phyloP scores from a whole-genome alignment of 305 asterid genomes.

The Plantago coronopus region DNA sequence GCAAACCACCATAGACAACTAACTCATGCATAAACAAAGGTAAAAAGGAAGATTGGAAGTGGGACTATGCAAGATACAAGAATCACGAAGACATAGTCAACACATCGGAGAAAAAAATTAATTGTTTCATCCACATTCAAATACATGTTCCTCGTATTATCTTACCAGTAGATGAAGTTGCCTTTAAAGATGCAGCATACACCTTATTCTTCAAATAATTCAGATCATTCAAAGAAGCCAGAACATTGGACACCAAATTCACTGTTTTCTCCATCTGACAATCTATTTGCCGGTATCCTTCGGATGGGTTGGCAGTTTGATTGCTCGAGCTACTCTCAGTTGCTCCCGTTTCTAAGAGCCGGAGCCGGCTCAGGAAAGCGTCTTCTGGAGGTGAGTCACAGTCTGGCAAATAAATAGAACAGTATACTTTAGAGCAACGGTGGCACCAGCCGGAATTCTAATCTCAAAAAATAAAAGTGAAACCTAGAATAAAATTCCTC shows the following conservation, averaged over 20 bases:
- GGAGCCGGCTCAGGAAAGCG: constrained; percentile 63
- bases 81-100: neutral
- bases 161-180: constrained; percentile 63
- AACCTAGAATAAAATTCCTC: neutral
- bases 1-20: constrained; percentile 9
- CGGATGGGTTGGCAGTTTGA: constrained; percentile 27
- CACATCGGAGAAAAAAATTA: neutral
- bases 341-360: constrained; percentile 75
- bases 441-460: neutral
- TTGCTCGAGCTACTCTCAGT: constrained; percentile 68
- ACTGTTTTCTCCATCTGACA: constrained; percentile 42
- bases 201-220: constrained; percentile 49
- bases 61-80: constrained; percentile 1
- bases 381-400: constrained; percentile 54
- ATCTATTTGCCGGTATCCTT: constrained; percentile 38
- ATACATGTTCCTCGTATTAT: constrained; percentile 11
- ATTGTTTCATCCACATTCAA: neutral
- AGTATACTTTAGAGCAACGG: constrained; percentile 16
- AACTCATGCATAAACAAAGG: constrained; percentile 4
- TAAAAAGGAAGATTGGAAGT: neutral
- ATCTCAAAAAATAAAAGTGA: neutral
- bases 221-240: constrained; percentile 54
- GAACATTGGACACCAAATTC: constrained; percentile 39
- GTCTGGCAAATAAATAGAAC: constrained; percentile 38
- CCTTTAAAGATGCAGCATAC: constrained; percentile 41